Conservation (phyloP, 192 early-diverging fungal species). For the Rhizophagus sp. region DNA sequence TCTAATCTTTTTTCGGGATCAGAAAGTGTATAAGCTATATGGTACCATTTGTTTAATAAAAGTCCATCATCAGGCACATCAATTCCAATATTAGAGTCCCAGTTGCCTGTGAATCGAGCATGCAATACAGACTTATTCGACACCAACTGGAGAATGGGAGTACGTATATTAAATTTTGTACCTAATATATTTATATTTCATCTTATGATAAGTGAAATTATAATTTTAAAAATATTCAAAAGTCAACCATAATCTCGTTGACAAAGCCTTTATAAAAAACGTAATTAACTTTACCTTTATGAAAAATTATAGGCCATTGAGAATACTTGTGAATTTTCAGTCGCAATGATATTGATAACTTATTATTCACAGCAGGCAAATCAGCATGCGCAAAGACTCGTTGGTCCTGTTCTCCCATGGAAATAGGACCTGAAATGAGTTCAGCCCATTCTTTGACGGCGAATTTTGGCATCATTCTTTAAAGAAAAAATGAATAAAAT, state of each 20-base stretch:
- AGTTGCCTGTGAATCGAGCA: slow-evolving; percentile 18
- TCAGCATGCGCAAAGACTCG: background rate
- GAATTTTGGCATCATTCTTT: too few relatives aligned
- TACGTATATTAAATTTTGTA: background rate
- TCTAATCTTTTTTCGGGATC: slow-evolving; percentile 23
- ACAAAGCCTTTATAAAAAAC: too few relatives aligned
- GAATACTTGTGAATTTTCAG: background rate
- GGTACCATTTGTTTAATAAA: slow-evolving; percentile 24
- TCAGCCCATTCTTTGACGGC: too few relatives aligned
- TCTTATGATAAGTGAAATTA: too few relatives aligned
- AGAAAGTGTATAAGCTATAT: slow-evolving; percentile 26
- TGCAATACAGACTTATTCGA: background rate
- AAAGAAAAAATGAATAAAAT: too few relatives aligned
- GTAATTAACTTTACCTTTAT: slow-evolving; percentile 5
- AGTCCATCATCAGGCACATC: background rate
- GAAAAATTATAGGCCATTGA: slow-evolving; percentile 1
- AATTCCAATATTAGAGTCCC: background rate
- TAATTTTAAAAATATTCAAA: background rate
- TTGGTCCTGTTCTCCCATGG: too few relatives aligned
- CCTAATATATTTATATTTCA: background rate
- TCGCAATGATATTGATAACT: slow-evolving; percentile 1
- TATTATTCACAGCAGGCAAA: slow-evolving; percentile 6
- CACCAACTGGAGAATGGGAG: background rate
- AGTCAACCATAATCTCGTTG: too few relatives aligned
- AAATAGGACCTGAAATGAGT: too few relatives aligned